Evolutionary conservation across 768 basidiomycete genomes (phyloP).

Genomic region (Lactarius pseudohatsudake): DNA sequence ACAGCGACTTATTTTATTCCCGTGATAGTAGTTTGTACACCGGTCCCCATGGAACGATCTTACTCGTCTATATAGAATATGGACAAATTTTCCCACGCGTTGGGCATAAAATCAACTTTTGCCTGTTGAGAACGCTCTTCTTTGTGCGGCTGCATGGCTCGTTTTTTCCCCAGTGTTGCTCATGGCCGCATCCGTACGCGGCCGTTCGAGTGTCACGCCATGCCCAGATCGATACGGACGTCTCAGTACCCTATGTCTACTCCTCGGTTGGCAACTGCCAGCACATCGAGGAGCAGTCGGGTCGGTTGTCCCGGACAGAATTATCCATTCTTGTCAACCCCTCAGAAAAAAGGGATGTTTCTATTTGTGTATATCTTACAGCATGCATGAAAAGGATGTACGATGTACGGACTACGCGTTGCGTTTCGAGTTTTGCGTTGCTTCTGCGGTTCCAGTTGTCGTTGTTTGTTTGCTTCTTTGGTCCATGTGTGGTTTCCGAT

Average conservation of each 20-base stretch:
- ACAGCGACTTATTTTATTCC: slow-evolving; percentile 24
- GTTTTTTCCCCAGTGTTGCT: slow-evolving; percentile 84
- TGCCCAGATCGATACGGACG: slow-evolving; percentile 69
- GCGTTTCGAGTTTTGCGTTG: neutral
- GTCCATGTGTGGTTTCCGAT: neutral
- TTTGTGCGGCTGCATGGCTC: slow-evolving; percentile 84
- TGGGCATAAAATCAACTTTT: neutral
- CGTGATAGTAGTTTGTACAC: slow-evolving; percentile 20
- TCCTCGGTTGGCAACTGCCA: slow-evolving; percentile 31
- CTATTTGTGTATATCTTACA: neutral
- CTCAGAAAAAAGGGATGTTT: neutral
- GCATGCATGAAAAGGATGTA: neutral
- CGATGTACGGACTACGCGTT: neutral
- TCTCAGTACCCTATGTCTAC: slow-evolving; percentile 77
- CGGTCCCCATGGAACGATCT: neutral
- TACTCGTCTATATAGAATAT: slow-evolving; percentile 13
- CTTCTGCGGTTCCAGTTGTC: neutral
- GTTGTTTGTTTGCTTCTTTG: neutral
- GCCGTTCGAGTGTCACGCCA: slow-evolving; percentile 90
- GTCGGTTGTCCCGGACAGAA: slow-evolving; percentile 67
- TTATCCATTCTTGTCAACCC: neutral
- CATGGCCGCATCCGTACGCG: slow-evolving; percentile 64
- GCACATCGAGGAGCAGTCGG: slow-evolving; percentile 54
- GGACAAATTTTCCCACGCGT: slow-evolving; percentile 10
- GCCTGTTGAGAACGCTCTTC: slow-evolving; percentile 18